phyloP scores from a whole-genome alignment of 2,329 filamentous ascomycete species.

The Trichoderma endophyticum region DNA sequence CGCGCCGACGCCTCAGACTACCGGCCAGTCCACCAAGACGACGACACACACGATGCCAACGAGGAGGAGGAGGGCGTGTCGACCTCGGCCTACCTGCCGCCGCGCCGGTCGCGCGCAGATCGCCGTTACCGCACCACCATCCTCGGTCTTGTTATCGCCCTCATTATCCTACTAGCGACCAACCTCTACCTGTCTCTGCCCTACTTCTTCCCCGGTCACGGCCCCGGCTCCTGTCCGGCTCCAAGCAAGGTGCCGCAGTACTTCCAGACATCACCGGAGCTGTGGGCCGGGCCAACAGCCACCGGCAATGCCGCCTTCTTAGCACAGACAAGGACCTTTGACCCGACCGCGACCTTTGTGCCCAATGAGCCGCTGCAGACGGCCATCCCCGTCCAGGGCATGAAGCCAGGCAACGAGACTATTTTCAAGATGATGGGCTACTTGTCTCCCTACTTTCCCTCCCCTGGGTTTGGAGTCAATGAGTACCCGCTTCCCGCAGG shows the following conservation, averaged over 20 bases:
- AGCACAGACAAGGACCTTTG: conserved; percentile 66
- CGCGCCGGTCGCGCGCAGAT: conserved; percentile 24
- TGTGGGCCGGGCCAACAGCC: conserved; percentile 64
- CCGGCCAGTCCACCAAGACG: conserved; percentile 35
- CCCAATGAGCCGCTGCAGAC: conserved; percentile 71
- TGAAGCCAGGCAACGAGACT: conserved; percentile 54
- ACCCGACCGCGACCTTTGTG: conserved; percentile 62
- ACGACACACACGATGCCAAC: conserved; percentile 22
- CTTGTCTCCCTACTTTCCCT: conserved; percentile 66
- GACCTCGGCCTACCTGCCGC: conserved; percentile 10
- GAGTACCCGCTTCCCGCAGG: conserved; percentile 67
- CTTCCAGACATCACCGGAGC: conserved; percentile 59
- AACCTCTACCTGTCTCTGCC: conserved; percentile 39
- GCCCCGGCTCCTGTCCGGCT: conserved; percentile 31
- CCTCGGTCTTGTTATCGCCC: conserved; percentile 32
- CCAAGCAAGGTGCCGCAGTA: conserved; percentile 54
- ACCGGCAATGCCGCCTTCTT: conserved; percentile 68
- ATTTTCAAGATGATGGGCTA: conserved; percentile 69
- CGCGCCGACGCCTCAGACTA: conserved; percentile 27
- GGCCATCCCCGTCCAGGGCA: conserved; percentile 61
- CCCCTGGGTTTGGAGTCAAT: conserved; percentile 69
- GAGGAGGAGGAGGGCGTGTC: conserved; percentile 18
- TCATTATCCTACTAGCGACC: conserved; percentile 37
- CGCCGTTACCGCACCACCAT: conserved; percentile 32
- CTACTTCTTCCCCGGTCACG: conserved; percentile 27